Percentiles rank a stretch among this genome's conserved stretches.
phyloP scores from a whole-genome alignment of 108 stramenopile genomes.

The Cyclostephanos invisitatus region DNA sequence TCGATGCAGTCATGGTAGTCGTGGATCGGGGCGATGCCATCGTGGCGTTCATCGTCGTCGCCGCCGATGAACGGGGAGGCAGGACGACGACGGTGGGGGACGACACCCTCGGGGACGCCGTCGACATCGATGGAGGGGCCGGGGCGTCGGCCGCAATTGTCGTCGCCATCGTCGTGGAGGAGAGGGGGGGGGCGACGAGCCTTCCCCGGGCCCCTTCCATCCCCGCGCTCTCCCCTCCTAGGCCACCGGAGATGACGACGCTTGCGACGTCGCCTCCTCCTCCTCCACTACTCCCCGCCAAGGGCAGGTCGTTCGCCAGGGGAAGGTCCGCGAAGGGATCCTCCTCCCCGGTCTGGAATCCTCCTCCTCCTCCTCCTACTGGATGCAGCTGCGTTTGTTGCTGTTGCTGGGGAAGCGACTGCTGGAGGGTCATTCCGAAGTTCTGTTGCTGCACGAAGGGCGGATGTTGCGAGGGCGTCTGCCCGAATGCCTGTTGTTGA shows the following conservation, averaged over 20 bases:
- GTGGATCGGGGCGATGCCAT: too few species aligned
- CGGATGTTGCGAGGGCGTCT: conserved; percentile 23
- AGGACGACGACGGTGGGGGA: not conserved
- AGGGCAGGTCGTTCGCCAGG: conserved; percentile 17
- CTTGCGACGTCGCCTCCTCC: conserved; percentile 12
- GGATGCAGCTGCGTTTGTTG: too few species aligned
- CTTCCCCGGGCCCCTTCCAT: not conserved
- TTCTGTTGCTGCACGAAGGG: conserved; percentile 19
- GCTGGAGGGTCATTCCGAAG: conserved; percentile 18
- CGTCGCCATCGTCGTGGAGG: too few species aligned
- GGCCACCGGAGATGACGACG: not conserved
- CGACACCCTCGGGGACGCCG: conserved; percentile 17
- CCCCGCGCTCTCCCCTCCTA: not conserved
- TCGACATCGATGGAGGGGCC: not conserved
- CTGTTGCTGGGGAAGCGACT: conserved; percentile 18
- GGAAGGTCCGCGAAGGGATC: conserved; percentile 81
- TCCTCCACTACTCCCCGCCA: conserved; percentile 45
- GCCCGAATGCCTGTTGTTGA: conserved; percentile 1
- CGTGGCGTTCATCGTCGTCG: not conserved
- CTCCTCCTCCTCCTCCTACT: conserved; percentile 30
- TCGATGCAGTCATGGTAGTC: too few species aligned
- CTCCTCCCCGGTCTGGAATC: conserved; percentile 48
- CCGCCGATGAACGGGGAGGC: conserved; percentile 8
- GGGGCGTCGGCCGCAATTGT: not conserved
- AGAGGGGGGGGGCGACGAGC: not conserved